phyloP scores from a whole-genome alignment of 2,329 filamentous ascomycete genomes.

The Penicillium sp. region DNA sequence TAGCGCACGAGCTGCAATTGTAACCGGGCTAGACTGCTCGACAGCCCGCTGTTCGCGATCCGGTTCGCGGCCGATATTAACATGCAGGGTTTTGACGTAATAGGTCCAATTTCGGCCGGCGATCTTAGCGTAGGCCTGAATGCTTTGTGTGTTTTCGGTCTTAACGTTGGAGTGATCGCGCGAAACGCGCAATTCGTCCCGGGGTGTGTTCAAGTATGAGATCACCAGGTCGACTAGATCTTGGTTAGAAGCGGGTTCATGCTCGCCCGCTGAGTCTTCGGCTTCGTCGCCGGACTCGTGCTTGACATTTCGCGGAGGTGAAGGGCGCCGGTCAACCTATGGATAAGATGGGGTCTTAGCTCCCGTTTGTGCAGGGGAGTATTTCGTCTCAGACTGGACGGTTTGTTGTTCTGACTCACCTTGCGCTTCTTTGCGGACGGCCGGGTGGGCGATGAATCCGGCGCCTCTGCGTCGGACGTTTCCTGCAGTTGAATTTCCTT shows the following conservation, averaged over 20 bases:
- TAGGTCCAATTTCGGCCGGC: slow-evolving; percentile 54
- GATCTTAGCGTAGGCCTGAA: slow-evolving; percentile 53
- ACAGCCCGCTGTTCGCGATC: slow-evolving; percentile 45
- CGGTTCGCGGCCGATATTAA: slow-evolving; percentile 52
- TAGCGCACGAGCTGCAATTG: slow-evolving; percentile 44
- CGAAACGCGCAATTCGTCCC: slow-evolving; percentile 46
- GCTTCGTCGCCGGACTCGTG: slow-evolving; percentile 43
- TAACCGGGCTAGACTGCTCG: slow-evolving; percentile 49
- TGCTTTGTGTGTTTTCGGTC: slow-evolving; percentile 47
- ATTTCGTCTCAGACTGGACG: slow-evolving; percentile 12
- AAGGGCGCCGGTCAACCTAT: slow-evolving; percentile 37
- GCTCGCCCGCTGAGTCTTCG: slow-evolving; percentile 44
- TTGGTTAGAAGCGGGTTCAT: slow-evolving; percentile 43
- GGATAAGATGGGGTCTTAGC: slow-evolving; percentile 14
- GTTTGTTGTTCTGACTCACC: slow-evolving; percentile 32
- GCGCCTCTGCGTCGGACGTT: slow-evolving; percentile 46
- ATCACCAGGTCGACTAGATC: slow-evolving; percentile 51
- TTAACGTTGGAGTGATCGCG: slow-evolving; percentile 48
- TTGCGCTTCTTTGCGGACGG: slow-evolving; percentile 51
- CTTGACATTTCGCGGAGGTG: slow-evolving; percentile 35
- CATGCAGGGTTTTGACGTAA: slow-evolving; percentile 49
- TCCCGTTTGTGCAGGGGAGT: slow-evolving; percentile 1
- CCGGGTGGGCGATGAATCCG: slow-evolving; percentile 50
- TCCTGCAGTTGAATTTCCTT: slow-evolving; percentile 47
- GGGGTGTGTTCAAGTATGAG: slow-evolving; percentile 45